A percentile compares a stretch with the other conserved stretches of the same genome.
Evolutionary conservation across 495 filamentous ascomycete genomes (phyloP).

Genomic region (Penicillium waksmanii): DNA sequence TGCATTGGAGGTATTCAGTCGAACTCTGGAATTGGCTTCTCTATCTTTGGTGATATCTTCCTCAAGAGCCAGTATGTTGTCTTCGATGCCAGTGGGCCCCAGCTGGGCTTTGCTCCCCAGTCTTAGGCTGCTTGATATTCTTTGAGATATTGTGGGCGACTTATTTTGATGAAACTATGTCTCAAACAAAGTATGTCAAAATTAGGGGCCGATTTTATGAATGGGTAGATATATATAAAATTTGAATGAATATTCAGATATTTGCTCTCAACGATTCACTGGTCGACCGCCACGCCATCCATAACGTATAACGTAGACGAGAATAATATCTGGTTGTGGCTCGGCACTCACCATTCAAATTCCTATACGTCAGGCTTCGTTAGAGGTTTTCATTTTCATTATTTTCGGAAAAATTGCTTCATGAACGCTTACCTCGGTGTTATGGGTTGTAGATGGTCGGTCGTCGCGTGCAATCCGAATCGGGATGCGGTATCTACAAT

Average conservation of each 20-base stretch:
- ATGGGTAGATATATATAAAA: too few relatives aligned
- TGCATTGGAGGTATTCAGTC: conserved; percentile 67
- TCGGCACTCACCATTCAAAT: background rate
- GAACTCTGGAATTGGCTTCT: conserved; percentile 62
- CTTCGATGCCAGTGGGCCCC: conserved; percentile 60
- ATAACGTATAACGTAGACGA: too few relatives aligned
- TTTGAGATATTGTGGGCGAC: background rate
- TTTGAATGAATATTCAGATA: too few relatives aligned
- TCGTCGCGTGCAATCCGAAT: background rate
- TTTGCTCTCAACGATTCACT: too few relatives aligned
- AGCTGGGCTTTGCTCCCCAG: conserved; percentile 62
- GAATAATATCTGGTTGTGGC: too few relatives aligned
- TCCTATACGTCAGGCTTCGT: background rate
- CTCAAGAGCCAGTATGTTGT: conserved; percentile 78
- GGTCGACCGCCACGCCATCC: too few relatives aligned
- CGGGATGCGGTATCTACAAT: too few relatives aligned
- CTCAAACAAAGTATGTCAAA: too few relatives aligned
- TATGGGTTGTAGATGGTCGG: conserved; percentile 1
- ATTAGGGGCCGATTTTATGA: too few relatives aligned
- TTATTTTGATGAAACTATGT: background rate
- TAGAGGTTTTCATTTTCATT: background rate
- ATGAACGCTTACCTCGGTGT: conserved; percentile 9
- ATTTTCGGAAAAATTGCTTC: background rate
- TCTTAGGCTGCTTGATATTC: conserved; percentile 16
- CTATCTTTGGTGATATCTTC: conserved; percentile 75